Conservation (phyloP, 2,329 filamentous ascomycete genomes). For the Neofusicoccum cordaticola region DNA sequence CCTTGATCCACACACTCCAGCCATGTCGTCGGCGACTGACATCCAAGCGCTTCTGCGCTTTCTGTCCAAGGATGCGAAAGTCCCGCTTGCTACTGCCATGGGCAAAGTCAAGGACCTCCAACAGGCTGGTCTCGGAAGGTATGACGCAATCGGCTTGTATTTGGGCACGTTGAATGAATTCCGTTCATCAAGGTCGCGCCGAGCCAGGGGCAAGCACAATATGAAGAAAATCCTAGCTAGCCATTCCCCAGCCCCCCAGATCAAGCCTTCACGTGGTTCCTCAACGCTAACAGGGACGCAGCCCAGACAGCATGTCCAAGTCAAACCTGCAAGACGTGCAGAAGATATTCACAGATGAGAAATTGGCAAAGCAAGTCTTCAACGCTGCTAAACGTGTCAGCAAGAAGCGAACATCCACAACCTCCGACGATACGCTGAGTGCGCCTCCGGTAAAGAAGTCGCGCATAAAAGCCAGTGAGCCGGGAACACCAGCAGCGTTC, state of each 20-base stretch:
- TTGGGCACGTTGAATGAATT: not conserved
- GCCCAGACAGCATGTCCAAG: constrained; percentile 50
- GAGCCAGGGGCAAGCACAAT: too few relatives aligned
- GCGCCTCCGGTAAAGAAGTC: constrained; percentile 38
- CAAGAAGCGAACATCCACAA: constrained; percentile 50
- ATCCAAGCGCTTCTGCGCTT: constrained; percentile 55
- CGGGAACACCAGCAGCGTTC: constrained; percentile 52
- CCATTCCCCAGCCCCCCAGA: too few relatives aligned
- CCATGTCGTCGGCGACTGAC: constrained; percentile 36
- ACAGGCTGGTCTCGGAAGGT: constrained; percentile 41
- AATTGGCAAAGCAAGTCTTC: constrained; percentile 55
- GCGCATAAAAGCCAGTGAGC: constrained; percentile 29
- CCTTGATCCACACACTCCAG: not conserved
- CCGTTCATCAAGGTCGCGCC: too few relatives aligned
- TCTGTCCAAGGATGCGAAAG: constrained; percentile 56
- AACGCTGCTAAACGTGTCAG: constrained; percentile 56
- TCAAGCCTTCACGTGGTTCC: not conserved
- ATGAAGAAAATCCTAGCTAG: too few relatives aligned
- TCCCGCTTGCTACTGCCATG: constrained; percentile 55
- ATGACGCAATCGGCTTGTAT: constrained; percentile 15
- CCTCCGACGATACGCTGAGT: constrained; percentile 29
- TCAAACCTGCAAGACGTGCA: constrained; percentile 44
- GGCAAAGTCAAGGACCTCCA: constrained; percentile 55
- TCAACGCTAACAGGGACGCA: constrained; percentile 20
- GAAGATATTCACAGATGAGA: constrained; percentile 50